Conservation (phyloP, 441 rosid genomes). For the Viola pubescens region DNA sequence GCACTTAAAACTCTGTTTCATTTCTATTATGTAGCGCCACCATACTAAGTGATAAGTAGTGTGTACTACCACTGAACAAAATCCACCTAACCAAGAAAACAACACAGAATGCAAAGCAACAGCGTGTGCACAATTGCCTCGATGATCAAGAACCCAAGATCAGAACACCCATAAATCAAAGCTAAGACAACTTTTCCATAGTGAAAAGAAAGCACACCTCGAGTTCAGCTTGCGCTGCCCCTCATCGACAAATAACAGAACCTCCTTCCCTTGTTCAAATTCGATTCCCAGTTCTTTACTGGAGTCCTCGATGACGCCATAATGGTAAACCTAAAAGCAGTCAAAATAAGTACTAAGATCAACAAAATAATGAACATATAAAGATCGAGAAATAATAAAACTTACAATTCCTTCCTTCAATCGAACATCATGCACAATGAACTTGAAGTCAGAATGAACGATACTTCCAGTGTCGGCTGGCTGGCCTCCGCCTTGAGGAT, state of each 20-base stretch:
- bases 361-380: neutral
- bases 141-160: neutral
- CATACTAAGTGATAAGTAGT: too few species aligned
- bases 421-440: constrained; percentile 74
- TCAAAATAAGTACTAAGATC: neutral
- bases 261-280: constrained; percentile 38
- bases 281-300: constrained; percentile 25
- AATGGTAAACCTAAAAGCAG: constrained; percentile 53
- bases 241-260: constrained; percentile 50
- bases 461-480: constrained; percentile 67
- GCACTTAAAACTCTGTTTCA: neutral
- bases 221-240: constrained; percentile 61
- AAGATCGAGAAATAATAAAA: neutral
- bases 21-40: neutral
- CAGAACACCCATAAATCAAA: neutral
- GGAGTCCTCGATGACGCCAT: constrained; percentile 47
- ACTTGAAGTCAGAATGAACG: constrained; percentile 30
- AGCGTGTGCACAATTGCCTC: neutral
- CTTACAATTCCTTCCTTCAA: constrained; percentile 58
- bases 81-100: too few species aligned
- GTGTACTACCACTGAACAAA: too few species aligned
- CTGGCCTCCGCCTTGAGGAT: constrained; percentile 95
- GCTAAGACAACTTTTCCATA: too few species aligned
- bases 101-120: neutral
- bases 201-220: constrained; percentile 29